A percentile compares a stretch with the other conserved stretches of the same genome.
Evolutionary conservation across 2,329 filamentous ascomycete genomes (phyloP).

Genomic region (Arachnomyces sp.): DNA sequence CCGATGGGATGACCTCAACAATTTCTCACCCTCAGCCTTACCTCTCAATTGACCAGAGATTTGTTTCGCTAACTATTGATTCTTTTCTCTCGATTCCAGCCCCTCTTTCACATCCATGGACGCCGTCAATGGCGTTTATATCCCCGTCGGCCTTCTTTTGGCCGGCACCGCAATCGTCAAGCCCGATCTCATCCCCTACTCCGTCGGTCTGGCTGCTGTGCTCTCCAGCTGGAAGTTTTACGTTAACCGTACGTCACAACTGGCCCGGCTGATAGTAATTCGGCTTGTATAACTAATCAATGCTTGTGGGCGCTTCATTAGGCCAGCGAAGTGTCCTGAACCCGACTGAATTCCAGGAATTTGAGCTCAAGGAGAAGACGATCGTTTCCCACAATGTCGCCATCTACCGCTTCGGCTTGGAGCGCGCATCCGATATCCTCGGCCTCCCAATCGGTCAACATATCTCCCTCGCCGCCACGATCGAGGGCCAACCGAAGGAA

Average conservation of each 20-base stretch:
- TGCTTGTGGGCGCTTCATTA: constrained; percentile 25
- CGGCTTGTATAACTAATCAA: constrained; percentile 5
- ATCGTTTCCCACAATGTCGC: constrained; percentile 96
- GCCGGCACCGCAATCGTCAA: constrained; percentile 70
- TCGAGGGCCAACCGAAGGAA: constrained; percentile 70
- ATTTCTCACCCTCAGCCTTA: too few species aligned
- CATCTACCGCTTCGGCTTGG: constrained; percentile 93
- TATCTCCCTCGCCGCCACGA: constrained; percentile 83
- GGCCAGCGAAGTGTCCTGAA: constrained; percentile 76
- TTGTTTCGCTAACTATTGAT: background rate
- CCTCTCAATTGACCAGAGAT: too few species aligned
- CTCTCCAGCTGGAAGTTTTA: constrained; percentile 65
- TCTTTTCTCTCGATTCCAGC: background rate
- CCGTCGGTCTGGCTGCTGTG: constrained; percentile 55
- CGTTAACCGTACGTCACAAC: constrained; percentile 55
- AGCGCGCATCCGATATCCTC: constrained; percentile 67
- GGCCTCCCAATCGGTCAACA: constrained; percentile 97
- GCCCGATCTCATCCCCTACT: constrained; percentile 65
- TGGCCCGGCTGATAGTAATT: constrained; percentile 1
- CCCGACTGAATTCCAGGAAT: constrained; percentile 80
- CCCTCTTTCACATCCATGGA: constrained; percentile 28
- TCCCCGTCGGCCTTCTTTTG: constrained; percentile 71
- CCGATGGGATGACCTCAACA: background rate
- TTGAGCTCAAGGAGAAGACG: constrained; percentile 89
- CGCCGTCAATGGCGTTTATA: constrained; percentile 72